Evolutionary conservation across 2,329 filamentous ascomycete species (phyloP), one percentile per base, ranked within the genome.

Genomic region (Aspergillus floridensis): DNA sequence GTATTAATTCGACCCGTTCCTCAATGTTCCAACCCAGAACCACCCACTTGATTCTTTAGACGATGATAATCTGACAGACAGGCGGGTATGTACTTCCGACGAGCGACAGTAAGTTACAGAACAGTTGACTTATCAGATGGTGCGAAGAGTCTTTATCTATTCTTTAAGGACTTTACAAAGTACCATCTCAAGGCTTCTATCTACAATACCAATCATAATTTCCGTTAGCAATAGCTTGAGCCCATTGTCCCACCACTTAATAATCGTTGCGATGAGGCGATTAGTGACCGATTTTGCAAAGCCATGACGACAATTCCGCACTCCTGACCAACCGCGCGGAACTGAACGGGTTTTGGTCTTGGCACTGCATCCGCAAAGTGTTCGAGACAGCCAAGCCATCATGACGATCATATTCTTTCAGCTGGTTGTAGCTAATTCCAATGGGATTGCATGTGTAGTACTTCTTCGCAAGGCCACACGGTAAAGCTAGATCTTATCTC

Each of bases 271-370:
- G 48, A 51, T 50, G 32, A 51, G 35, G 48, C 38, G 14, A 46
- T 57, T 21, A 24, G 46, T 49, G 49, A 31, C 31, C 24, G 52
- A 38, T 59, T 58, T 52, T 61, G 58, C 56, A 46, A 56, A 52
- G 49, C 21, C 19, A 48, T 53, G 46, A 22, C 53, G 52, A 41
- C 48, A 44, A 26, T 67, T 69, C 68, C 68, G 67, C 68, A 56
- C 58, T 65, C 63, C 11, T 68, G 64, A 67, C 66, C 66, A 67
- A 67, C 53, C 51, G 53, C 50, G 64, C 62, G 64, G 65, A 66
- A 66, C 57, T 52, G 29, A 14, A 22, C 16, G 32, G 55, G 38
- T 46, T 32, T 41, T 5, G 10, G 29, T 14, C 35, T 49, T 55
- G 47, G 29, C 22, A 51, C 32, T 22, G 51, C 11, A 52, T 38